Conservation (phyloP, 1,284 basidiomycete genomes). For the Ceratobasidium sp. region DNA sequence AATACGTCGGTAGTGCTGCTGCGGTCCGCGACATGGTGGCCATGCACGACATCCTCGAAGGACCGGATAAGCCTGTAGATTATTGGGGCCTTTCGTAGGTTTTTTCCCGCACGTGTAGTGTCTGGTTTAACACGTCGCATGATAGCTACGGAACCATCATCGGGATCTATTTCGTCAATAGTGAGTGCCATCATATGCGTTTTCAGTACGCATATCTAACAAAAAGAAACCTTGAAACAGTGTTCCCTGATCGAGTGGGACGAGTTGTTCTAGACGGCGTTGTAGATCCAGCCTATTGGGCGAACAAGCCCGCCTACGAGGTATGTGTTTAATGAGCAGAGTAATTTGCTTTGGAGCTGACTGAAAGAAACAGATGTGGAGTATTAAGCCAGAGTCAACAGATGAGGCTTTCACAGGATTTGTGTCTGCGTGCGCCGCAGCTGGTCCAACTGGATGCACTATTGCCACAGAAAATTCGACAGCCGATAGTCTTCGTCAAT, state of each 20-base stretch:
- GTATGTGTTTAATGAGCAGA: background rate
- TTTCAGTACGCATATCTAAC: background rate
- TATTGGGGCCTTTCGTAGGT: conserved; percentile 45
- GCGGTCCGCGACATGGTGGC: conserved; percentile 36
- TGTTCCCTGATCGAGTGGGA: conserved; percentile 44
- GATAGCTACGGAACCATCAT: conserved; percentile 43
- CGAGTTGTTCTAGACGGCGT: conserved; percentile 43
- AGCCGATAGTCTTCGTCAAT: conserved; percentile 15
- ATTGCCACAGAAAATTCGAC: conserved; percentile 33
- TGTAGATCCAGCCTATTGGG: conserved; percentile 24
- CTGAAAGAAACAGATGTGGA: conserved; percentile 2
- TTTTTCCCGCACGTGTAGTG: background rate
- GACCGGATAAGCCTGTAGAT: conserved; percentile 27
- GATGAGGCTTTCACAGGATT: conserved; percentile 37
- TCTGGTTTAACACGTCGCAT: background rate
- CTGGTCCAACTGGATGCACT: conserved; percentile 41
- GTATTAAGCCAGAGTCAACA: conserved; percentile 18
- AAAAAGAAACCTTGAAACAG: background rate
- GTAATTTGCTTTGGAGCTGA: background rate
- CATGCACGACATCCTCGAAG: conserved; percentile 25
- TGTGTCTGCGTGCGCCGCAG: conserved; percentile 23
- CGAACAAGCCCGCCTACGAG: conserved; percentile 17
- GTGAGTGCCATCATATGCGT: conserved; percentile 5
- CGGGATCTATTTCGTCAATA: conserved; percentile 43
- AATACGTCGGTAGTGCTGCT: conserved; percentile 42